Evolutionary conservation across 2,329 filamentous ascomycete genomes (phyloP), one percentile per base, ranked within the genome.

Genomic region (Geosmithia flava): DNA sequence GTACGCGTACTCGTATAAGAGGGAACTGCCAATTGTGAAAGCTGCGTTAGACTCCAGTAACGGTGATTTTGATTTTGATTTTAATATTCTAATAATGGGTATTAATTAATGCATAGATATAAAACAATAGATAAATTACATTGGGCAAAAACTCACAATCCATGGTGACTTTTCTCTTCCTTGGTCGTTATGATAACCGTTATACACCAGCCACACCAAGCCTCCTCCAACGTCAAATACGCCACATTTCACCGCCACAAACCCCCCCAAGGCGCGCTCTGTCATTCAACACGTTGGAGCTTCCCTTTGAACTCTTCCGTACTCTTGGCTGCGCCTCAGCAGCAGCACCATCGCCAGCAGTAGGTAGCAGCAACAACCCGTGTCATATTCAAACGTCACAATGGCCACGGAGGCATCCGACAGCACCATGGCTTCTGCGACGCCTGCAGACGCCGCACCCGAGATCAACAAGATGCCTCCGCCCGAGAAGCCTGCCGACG

Each of bases 401-500:
- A 45, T 45, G 44, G 44, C 44, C 5, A 29, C 44, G 27, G 44
- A 16, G n/a, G 23, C 44, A 30, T 20, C 7, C 10, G 16, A 30
- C 13, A 45, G 29, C 4, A 7, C 3, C 20, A 20, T 7, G 44
- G 44, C 3, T 27, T 23, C 44, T 37, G 44, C 44, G 16, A 11
- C 15, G 30, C 20, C 44, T 13, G 27, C 27, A 7, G 27, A 23
- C 13, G 44, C 44, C 16, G n/a, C 16, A 15, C 44, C 44, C 19
- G 44, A 8, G 7, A 16, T 8, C 4, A 8, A 3, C 44, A 59
- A 57, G 49, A 62, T 69, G 46, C 85, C 87, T n/a, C 87, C 90
- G 39, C 83, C 87, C 29, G 90, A 97, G 69, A 83, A 80, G 53
- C 68, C 76, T 19, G 74, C 83, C 54, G 81, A 84, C 53, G 71